phyloP scores from a whole-genome alignment of 1,284 basidiomycete species.

The Rhizopogon parksii region DNA sequence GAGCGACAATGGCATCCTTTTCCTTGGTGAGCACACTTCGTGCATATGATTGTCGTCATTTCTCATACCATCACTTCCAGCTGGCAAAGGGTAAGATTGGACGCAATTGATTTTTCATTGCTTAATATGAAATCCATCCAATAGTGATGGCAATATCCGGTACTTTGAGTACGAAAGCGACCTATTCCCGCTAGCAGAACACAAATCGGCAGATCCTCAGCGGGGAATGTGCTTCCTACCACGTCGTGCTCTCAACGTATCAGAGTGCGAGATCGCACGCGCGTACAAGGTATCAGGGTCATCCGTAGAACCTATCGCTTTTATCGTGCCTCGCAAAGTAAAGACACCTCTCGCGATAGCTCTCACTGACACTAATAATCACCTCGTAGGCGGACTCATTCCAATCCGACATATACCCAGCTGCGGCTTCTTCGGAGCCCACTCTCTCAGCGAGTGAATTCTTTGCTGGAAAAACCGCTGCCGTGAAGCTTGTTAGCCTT shows the following conservation, averaged over 20 bases:
- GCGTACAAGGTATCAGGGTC: slow-evolving; percentile 84
- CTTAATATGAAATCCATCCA: slow-evolving; percentile 5
- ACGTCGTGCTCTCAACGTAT: slow-evolving; percentile 79
- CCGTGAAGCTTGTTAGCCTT: slow-evolving; percentile 65
- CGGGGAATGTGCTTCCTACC: slow-evolving; percentile 96
- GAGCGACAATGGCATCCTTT: slow-evolving; percentile 89
- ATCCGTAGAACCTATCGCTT: slow-evolving; percentile 83
- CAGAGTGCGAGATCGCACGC: slow-evolving; percentile 92
- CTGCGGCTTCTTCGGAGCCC: slow-evolving; percentile 77
- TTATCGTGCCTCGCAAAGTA: slow-evolving; percentile 89
- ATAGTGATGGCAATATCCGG: slow-evolving; percentile 86
- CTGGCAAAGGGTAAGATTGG: slow-evolving; percentile 63
- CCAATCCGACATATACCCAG: slow-evolving; percentile 93
- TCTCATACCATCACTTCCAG: slow-evolving; percentile 29
- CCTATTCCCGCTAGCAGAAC: slow-evolving; percentile 76
- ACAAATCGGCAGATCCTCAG: slow-evolving; percentile 89
- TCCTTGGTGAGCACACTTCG: slow-evolving; percentile 58
- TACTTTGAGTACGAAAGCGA: slow-evolving; percentile 96
- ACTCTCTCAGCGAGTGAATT: slow-evolving; percentile 80
- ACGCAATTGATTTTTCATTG: slow-evolving; percentile 11
- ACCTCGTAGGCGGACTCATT: slow-evolving; percentile 67
- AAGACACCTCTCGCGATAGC: slow-evolving; percentile 9
- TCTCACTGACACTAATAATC: not conserved
- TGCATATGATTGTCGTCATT: not conserved
- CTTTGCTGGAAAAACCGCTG: slow-evolving; percentile 74